These are phyloP conservation scores for Conidiobolus incongruus DNA, from an alignment of 371 early-diverging fungal genomes.

Conservation along the genomic window DNA sequence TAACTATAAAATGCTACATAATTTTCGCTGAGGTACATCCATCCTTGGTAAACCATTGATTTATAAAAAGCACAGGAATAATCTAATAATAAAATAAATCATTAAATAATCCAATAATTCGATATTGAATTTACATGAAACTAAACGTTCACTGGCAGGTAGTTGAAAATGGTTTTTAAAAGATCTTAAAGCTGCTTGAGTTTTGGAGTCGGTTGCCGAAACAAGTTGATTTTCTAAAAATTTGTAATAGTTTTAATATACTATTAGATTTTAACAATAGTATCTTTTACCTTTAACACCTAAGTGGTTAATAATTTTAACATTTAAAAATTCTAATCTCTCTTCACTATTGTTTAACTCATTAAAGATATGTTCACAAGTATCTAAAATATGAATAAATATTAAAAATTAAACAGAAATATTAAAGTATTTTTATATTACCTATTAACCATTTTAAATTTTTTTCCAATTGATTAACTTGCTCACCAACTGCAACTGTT, in stretches of 20 bases:
- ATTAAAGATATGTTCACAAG: neutral
- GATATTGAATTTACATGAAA: constrained; percentile 36
- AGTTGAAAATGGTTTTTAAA: constrained; percentile 79
- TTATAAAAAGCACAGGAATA: constrained; percentile 80
- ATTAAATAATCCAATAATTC: neutral
- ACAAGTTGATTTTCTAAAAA: constrained; percentile 40
- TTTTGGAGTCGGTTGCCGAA: constrained; percentile 55
- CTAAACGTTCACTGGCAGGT: constrained; percentile 59
- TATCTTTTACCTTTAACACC: constrained; percentile 58
- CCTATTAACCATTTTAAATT: constrained; percentile 83
- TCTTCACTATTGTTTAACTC: constrained; percentile 42
- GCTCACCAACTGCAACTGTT: constrained; percentile 49
- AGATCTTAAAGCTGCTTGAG: constrained; percentile 67
- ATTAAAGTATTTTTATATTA: constrained; percentile 6
- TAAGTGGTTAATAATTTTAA: constrained; percentile 51
- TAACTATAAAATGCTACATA: constrained; percentile 87
- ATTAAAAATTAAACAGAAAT: neutral
- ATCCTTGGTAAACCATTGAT: constrained; percentile 78
- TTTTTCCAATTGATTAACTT: constrained; percentile 49
- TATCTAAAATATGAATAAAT: neutral
- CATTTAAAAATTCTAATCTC: constrained; percentile 46
- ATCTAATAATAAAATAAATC: constrained; percentile 16
- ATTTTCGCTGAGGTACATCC: constrained; percentile 88
- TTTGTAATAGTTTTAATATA: neutral
- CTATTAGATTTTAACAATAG: constrained; percentile 54